A percentile compares a stretch with the other conserved stretches of the same genome.
Conservation (phyloP, 257 asterid species). For the Solanum megistacrolobum region DNA sequence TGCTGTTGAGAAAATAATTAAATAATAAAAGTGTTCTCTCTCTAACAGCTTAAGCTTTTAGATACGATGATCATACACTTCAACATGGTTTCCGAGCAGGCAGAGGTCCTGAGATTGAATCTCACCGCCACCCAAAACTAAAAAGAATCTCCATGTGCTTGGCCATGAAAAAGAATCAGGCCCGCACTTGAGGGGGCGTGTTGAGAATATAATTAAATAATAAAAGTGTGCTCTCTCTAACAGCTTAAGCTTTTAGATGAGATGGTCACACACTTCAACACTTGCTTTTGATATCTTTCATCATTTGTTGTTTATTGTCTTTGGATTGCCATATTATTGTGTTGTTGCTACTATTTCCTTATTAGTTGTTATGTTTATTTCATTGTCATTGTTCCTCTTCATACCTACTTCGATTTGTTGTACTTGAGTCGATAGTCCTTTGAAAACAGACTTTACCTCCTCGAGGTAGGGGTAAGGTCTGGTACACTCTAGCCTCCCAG, state of each 20-base stretch:
- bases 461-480: not conserved
- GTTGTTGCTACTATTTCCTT: not conserved
- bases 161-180: no score
- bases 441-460: not conserved
- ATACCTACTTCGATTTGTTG: not conserved
- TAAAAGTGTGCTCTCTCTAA: not conserved
- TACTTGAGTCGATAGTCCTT: not conserved
- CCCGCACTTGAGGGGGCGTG: no score
- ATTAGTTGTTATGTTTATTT: not conserved
- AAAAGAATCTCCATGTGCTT: no score
- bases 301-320: not conserved
- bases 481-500: not conserved
- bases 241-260: not conserved
- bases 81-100: no score
- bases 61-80: no score
- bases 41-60: no score
- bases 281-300: not conserved
- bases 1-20: not conserved
- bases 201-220: no score
- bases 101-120: no score
- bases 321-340: not conserved
- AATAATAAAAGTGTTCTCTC: no score
- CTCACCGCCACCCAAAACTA: no score
- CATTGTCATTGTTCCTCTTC: not conserved
- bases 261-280: not conserved